Evolutionary conservation across 2,329 filamentous ascomycete genomes (phyloP).

Genomic region (Cylindrodendrum hubeiense): DNA sequence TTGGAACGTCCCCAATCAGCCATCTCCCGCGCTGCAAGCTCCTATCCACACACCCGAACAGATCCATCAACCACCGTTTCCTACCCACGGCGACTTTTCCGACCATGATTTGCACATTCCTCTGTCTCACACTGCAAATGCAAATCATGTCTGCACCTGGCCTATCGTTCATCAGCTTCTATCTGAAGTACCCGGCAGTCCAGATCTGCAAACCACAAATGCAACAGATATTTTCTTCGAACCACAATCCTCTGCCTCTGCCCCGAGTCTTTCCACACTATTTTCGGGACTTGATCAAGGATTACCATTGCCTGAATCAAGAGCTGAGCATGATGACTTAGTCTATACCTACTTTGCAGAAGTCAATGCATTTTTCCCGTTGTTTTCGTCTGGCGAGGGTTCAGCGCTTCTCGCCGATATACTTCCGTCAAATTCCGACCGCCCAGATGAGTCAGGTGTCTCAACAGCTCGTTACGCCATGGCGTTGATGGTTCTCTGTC

Average conservation of each 20-base stretch:
- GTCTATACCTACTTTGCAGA: constrained; percentile 38
- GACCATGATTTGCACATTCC: constrained; percentile 28
- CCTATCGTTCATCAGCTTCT: constrained; percentile 15
- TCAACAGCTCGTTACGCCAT: constrained; percentile 15
- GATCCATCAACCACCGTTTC: no score
- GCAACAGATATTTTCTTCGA: constrained; percentile 31
- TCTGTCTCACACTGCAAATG: constrained; percentile 29
- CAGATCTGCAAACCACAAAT: background rate
- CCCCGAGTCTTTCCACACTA: no score
- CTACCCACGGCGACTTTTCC: no score
- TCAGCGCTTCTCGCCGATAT: background rate
- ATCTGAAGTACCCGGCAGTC: background rate
- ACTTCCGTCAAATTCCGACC: background rate
- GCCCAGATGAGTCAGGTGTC: background rate
- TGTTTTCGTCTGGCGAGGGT: constrained; percentile 13
- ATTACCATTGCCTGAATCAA: background rate
- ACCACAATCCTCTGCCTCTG: background rate
- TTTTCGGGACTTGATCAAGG: constrained; percentile 22
- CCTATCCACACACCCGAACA: no score
- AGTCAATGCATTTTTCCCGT: constrained; percentile 44
- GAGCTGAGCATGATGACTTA: background rate
- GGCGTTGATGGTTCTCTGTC: constrained; percentile 21
- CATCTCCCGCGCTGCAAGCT: no score
- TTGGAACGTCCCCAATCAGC: no score
- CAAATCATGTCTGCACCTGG: constrained; percentile 33